phyloP scores from a whole-genome alignment of 1,284 basidiomycete genomes.

The Pholiota adiposa region DNA sequence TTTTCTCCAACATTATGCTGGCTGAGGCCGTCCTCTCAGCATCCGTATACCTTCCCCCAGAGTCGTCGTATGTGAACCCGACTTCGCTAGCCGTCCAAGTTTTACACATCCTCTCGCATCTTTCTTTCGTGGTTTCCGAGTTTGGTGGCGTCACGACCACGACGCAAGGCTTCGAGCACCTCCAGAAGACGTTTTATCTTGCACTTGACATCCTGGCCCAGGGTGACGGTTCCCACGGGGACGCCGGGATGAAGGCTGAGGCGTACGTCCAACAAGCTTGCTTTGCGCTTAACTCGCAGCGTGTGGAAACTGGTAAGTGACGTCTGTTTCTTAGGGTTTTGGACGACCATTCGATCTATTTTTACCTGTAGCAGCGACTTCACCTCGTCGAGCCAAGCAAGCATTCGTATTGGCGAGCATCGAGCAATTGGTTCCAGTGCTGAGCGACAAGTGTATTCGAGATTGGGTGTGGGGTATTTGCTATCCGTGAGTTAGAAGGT shows the following conservation, averaged over 20 bases:
- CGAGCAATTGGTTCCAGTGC: constrained; percentile 69
- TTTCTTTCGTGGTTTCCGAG: constrained; percentile 74
- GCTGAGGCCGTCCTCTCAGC: constrained; percentile 62
- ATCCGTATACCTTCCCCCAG: constrained; percentile 53
- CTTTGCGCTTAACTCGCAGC: constrained; percentile 27
- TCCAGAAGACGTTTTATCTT: constrained; percentile 72
- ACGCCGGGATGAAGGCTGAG: constrained; percentile 46
- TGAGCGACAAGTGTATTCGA: constrained; percentile 52
- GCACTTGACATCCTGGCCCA: constrained; percentile 70
- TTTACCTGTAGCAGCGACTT: constrained; percentile 21
- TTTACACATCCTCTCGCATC: constrained; percentile 58
- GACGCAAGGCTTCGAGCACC: constrained; percentile 59
- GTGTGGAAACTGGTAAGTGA: constrained; percentile 26
- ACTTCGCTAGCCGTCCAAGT: constrained; percentile 51
- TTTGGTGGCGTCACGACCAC: constrained; percentile 72
- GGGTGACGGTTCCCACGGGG: constrained; percentile 43
- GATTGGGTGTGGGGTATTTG: constrained; percentile 59
- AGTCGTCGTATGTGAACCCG: constrained; percentile 35
- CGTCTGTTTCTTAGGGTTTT: neutral
- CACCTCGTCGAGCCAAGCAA: constrained; percentile 50
- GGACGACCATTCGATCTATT: neutral
- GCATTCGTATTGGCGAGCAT: constrained; percentile 67
- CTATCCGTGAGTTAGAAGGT: constrained; percentile 52
- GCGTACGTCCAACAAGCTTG: constrained; percentile 32
- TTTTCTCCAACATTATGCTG: constrained; percentile 73